A percentile compares a stretch with the other conserved stretches of the same genome.
Conservation (phyloP, 768 basidiomycete species). For the Cyclocybe cylindracea region DNA sequence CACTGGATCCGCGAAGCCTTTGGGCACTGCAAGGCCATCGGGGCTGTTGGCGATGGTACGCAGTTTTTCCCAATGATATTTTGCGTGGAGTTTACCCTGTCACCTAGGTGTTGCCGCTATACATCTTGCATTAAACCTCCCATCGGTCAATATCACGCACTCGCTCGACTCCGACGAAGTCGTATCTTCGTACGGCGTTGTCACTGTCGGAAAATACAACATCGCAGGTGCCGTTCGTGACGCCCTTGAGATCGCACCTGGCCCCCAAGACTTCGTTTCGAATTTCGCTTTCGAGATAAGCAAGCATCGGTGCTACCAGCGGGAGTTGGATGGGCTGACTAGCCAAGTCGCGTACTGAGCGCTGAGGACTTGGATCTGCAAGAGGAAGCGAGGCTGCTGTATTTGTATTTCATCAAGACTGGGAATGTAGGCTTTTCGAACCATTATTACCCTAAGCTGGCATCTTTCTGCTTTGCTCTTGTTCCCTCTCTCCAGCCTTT, state of each 20-base stretch:
- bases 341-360: conserved; percentile 47
- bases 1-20: conserved; percentile 87
- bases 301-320: conserved; percentile 64
- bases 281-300: conserved; percentile 66
- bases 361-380: not conserved
- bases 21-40: conserved; percentile 84
- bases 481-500: too few species aligned
- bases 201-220: conserved; percentile 58
- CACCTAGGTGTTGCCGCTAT: conserved; percentile 49
- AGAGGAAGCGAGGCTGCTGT: not conserved
- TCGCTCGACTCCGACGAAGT: conserved; percentile 40
- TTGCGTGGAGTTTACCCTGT: not conserved
- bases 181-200: conserved; percentile 59
- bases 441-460: too few species aligned
- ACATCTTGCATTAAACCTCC: conserved; percentile 44
- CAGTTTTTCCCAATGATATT: not conserved
- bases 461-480: too few species aligned
- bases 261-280: conserved; percentile 52
- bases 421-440: not conserved
- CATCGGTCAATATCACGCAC: conserved; percentile 43
- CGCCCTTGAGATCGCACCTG: conserved; percentile 40
- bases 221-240: conserved; percentile 40
- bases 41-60: conserved; percentile 69
- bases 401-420: not conserved
- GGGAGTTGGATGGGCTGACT: conserved; percentile 60